Evolutionary conservation across 306 rosid species (phyloP).

Genomic region (Oxytropis ochrocephala): DNA sequence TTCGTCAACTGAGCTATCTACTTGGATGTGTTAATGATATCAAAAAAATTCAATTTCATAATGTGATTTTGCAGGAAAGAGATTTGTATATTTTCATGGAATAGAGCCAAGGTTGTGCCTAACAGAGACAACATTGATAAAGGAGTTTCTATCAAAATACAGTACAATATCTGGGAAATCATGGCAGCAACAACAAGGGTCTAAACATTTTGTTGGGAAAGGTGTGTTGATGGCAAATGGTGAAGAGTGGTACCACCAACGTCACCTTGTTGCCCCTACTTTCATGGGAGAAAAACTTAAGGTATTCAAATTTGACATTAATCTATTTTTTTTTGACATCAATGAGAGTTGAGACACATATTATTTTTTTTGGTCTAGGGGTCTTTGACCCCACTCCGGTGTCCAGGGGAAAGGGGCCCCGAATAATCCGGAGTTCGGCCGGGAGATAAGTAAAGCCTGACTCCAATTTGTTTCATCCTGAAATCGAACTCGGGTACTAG

Average conservation of each 20-base stretch:
- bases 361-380: too few relatives aligned
- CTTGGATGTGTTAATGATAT: background rate
- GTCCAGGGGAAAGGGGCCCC: too few relatives aligned
- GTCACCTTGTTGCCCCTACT: constrained; percentile 53
- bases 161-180: constrained; percentile 42
- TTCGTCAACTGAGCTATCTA: too few relatives aligned
- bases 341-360: too few relatives aligned
- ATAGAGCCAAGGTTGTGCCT: constrained; percentile 54
- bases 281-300: constrained; percentile 59
- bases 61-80: constrained; percentile 32
- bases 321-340: too few relatives aligned
- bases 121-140: constrained; percentile 42
- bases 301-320: too few relatives aligned
- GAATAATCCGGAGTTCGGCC: too few relatives aligned
- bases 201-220: constrained; percentile 52
- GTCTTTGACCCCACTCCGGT: too few relatives aligned
- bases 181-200: constrained; percentile 61
- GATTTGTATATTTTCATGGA: constrained; percentile 56
- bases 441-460: too few relatives aligned
- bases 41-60: background rate
- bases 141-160: constrained; percentile 39
- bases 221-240: constrained; percentile 74
- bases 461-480: too few relatives aligned
- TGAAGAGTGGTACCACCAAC: constrained; percentile 56
- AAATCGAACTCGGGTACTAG: too few relatives aligned